phyloP scores from a whole-genome alignment of 2,329 filamentous ascomycete species.

The Microsporum audouinii region DNA sequence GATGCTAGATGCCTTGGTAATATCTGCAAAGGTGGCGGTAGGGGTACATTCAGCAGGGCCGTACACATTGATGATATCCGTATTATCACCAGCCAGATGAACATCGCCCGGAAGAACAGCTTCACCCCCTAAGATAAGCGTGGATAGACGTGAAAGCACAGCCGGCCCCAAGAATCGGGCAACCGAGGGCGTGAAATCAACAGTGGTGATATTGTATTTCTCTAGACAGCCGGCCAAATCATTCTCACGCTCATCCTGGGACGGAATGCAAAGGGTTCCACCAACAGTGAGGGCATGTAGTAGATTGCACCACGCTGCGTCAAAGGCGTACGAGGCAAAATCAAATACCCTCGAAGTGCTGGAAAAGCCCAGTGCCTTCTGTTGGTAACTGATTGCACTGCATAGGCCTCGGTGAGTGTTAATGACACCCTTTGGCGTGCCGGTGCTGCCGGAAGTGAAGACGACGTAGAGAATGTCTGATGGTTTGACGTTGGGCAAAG shows the following conservation, averaged over 20 bases:
- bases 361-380: background rate
- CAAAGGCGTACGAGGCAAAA: slow-evolving; percentile 78
- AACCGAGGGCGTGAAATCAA: slow-evolving; percentile 6
- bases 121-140: slow-evolving; percentile 28
- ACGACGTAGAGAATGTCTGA: slow-evolving; percentile 46
- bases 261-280: slow-evolving; percentile 3
- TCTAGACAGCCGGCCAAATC: background rate
- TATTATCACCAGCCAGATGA: slow-evolving; percentile 19
- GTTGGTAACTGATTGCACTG: background rate
- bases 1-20: slow-evolving; percentile 18
- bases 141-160: slow-evolving; percentile 26
- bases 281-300: background rate
- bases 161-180: slow-evolving; percentile 16
- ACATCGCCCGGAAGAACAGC: slow-evolving; percentile 21
- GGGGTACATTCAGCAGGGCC: slow-evolving; percentile 34
- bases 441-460: slow-evolving; percentile 40
- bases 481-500: background rate
- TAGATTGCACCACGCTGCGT: slow-evolving; percentile 35
- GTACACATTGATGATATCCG: slow-evolving; percentile 36
- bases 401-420: slow-evolving; percentile 17
- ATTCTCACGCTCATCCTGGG: background rate
- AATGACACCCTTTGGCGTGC: slow-evolving; percentile 41
- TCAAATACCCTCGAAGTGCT: slow-evolving; percentile 40
- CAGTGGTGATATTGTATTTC: background rate
- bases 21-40: slow-evolving; percentile 27